phyloP scores from a whole-genome alignment of 208 protist species.

The Crithidia mellificae region DNA sequence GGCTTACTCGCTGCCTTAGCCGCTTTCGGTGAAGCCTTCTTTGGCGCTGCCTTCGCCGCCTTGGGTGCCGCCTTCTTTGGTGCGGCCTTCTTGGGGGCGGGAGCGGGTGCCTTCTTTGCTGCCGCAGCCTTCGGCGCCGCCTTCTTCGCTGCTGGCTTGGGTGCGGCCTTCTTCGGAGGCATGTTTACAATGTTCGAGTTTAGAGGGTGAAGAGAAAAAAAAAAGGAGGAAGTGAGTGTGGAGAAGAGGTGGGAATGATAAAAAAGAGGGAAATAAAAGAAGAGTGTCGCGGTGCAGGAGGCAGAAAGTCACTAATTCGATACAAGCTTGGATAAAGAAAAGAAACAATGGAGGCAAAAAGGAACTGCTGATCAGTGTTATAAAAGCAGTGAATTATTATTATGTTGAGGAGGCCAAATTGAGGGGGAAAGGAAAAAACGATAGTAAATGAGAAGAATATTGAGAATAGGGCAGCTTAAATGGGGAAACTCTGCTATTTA shows the following conservation, averaged over 20 bases:
- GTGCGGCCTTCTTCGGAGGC: constrained; percentile 40
- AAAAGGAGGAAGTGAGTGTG: background rate
- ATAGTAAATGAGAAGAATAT: no score
- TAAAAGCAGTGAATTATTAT: no score
- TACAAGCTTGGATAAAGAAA: no score
- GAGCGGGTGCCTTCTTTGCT: constrained; percentile 20
- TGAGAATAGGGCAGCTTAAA: no score
- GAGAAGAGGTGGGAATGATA: background rate
- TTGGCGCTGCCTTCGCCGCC: constrained; percentile 21
- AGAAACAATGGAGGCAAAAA: no score
- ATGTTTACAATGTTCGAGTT: no score
- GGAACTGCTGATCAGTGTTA: no score
- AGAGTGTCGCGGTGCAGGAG: no score
- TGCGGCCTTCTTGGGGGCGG: constrained; percentile 26
- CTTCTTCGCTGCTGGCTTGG: constrained; percentile 30
- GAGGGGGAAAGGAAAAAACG: no score
- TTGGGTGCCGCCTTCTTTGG: constrained; percentile 4
- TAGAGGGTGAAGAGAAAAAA: background rate
- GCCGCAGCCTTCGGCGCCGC: constrained; percentile 14
- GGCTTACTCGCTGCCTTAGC: constrained; percentile 17
- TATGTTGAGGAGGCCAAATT: no score
- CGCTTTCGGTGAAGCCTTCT: constrained; percentile 18
- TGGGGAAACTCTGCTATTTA: no score
- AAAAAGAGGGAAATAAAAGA: background rate
- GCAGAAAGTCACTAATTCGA: no score